phyloP scores from a whole-genome alignment of 768 basidiomycete genomes.

The Lepiota brunneoincarnata region DNA sequence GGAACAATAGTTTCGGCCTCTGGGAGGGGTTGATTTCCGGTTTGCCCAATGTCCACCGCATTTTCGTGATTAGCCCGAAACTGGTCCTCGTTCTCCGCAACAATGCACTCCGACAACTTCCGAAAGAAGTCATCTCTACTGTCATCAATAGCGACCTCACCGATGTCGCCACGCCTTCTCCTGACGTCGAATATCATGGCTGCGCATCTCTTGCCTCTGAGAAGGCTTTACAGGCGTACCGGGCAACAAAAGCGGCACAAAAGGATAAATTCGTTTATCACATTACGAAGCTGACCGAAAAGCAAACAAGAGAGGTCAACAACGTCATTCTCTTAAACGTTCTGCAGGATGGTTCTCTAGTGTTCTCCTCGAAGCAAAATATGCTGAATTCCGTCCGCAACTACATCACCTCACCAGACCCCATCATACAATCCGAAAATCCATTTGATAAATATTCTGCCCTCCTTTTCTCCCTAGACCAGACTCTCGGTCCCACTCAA shows the following conservation, averaged over 20 bases:
- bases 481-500: too few species aligned
- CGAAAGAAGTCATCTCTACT: too few species aligned
- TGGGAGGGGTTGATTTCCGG: conserved; percentile 29
- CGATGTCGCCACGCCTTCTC: conserved; percentile 14
- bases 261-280: conserved; percentile 25
- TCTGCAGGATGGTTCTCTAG: conserved; percentile 20
- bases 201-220: background rate
- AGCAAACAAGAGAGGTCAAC: conserved; percentile 28
- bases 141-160: conserved; percentile 22
- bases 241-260: conserved; percentile 17
- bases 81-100: conserved; percentile 25
- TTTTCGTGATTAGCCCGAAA: conserved; percentile 35
- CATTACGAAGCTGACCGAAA: conserved; percentile 24
- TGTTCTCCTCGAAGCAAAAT: conserved; percentile 19
- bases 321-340: conserved; percentile 23
- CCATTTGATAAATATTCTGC: too few species aligned
- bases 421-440: too few species aligned
- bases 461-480: too few species aligned
- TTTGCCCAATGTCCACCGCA: conserved; percentile 19
- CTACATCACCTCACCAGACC: too few species aligned
- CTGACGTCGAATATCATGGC: conserved; percentile 1
- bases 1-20: conserved; percentile 28
- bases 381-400: conserved; percentile 15
- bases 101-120: conserved; percentile 18
- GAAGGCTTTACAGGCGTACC: conserved; percentile 17